Conservation (phyloP, 2,329 filamentous ascomycete species). For the Trichoderma atrobrunneum region DNA sequence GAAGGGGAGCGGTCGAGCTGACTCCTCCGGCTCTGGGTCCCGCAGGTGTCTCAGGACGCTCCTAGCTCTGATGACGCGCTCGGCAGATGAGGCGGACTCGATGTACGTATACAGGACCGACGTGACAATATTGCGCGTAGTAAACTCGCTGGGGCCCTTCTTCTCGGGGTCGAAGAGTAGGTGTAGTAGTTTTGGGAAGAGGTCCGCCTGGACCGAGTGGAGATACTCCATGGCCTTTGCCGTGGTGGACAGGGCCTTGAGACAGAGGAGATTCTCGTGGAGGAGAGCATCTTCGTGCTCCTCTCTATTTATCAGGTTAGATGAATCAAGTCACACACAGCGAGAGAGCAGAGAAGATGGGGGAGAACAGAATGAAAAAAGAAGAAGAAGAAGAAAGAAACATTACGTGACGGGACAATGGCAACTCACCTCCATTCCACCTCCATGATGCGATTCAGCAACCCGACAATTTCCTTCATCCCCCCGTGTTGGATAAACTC, state of each 20-base stretch:
- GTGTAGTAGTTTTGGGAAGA: constrained; percentile 81
- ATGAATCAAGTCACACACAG: background rate
- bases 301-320: constrained; percentile 55
- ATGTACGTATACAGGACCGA: constrained; percentile 88
- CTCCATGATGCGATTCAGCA: constrained; percentile 88
- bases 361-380: background rate
- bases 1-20: constrained; percentile 75
- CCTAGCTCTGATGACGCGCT: constrained; percentile 65
- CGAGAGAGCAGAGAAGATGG: background rate
- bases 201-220: constrained; percentile 69
- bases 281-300: constrained; percentile 93
- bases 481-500: constrained; percentile 85
- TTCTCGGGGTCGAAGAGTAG: constrained; percentile 98
- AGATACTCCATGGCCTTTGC: constrained; percentile 81
- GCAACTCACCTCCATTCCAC: constrained; percentile 83
- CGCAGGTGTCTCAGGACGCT: constrained; percentile 77
- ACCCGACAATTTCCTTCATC: constrained; percentile 83
- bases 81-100: constrained; percentile 58
- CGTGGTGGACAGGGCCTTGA: constrained; percentile 93
- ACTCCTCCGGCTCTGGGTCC: constrained; percentile 73
- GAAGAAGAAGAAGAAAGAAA: background rate
- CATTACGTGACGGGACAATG: background rate
- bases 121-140: constrained; percentile 84
- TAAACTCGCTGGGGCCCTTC: constrained; percentile 96
- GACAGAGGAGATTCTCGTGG: constrained; percentile 86